Base-by-base conservation (phyloP, 2,329 filamentous ascomycete genomes). In the Aspergillus bombycis region DNA sequence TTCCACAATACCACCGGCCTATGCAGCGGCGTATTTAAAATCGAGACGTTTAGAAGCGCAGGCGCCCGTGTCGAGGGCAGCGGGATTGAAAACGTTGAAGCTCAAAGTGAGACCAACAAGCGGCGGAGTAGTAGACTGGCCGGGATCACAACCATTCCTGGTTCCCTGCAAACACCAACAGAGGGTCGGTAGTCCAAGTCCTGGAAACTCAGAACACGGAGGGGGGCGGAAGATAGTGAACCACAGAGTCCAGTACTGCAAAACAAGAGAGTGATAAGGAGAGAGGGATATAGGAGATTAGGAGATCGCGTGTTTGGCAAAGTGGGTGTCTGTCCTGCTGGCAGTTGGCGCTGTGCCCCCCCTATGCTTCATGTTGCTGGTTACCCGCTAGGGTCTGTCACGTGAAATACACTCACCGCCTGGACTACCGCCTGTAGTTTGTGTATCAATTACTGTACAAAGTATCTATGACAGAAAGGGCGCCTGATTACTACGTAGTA, bases 71-170 rank as follows among this genome's bases (percentile, higher is more conserved):
- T 66, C 55, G 58, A 68, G 60, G 58, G 60, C 61, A 60, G 65
- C 52, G 64, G 60, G 60, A 62, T 65, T 62, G 60, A 50, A 68
- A 67, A 65, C 57, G 69, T 68, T 65, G 67, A 64, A 71, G 68
- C 68, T 72, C 69, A 71, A 70, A 68, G 70, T 70, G 73, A 74
- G 71, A 75, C 71, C 70, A 71, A 72, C 71, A 74, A 69, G 71
- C 72, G 73, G 74, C 72, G 73, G 69, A 76, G 73, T 70, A 73
- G 65, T 70, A 73, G 65, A 68, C 70, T 72, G 70, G 69, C 68
- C 67, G 69, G 70, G 68, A 74, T 66, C 65, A 71, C 67, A 67
- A 72, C 62, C 72, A 73, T 74, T 68, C 71, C 72, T 69, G 64
- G 61, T 71, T 64, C 65, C 63, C 67, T 64, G 57, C 57, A 65